Evolutionary conservation across 1,284 basidiomycete genomes (phyloP).

Genomic region (Leccinum variabile): DNA sequence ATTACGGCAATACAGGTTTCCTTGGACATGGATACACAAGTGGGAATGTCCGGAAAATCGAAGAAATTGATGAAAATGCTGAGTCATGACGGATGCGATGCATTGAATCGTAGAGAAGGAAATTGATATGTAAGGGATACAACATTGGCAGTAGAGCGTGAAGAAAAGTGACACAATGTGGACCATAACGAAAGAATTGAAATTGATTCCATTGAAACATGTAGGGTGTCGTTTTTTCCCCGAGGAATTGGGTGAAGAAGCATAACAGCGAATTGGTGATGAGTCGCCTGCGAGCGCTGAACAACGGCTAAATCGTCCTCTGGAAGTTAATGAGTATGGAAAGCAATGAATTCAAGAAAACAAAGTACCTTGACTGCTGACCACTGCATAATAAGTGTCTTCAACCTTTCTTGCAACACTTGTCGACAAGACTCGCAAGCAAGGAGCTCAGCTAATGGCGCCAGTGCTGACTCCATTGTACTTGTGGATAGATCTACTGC

Average conservation of each 20-base stretch:
- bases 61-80: conserved; percentile 5
- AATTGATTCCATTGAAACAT: background rate
- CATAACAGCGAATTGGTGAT: conserved; percentile 13
- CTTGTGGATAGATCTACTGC: conserved; percentile 55
- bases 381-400: conserved; percentile 71
- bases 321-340: conserved; percentile 19
- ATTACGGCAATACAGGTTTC: conserved; percentile 12
- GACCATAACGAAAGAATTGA: background rate
- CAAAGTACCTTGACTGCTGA: conserved; percentile 66
- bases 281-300: background rate
- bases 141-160: background rate
- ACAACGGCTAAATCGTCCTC: conserved; percentile 34
- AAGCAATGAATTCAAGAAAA: background rate
- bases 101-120: background rate
- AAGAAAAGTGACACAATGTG: background rate
- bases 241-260: background rate
- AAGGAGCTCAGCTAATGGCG: conserved; percentile 57
- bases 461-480: conserved; percentile 59
- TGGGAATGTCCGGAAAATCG: background rate
- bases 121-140: conserved; percentile 6
- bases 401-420: conserved; percentile 62
- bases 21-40: conserved; percentile 6
- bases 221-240: conserved; percentile 3
- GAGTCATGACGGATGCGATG: conserved; percentile 2
- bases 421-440: conserved; percentile 61